Evolutionary conservation across 1,139 yeast genomes (phyloP).

Genomic region (Yamadazyma trypodendri): DNA sequence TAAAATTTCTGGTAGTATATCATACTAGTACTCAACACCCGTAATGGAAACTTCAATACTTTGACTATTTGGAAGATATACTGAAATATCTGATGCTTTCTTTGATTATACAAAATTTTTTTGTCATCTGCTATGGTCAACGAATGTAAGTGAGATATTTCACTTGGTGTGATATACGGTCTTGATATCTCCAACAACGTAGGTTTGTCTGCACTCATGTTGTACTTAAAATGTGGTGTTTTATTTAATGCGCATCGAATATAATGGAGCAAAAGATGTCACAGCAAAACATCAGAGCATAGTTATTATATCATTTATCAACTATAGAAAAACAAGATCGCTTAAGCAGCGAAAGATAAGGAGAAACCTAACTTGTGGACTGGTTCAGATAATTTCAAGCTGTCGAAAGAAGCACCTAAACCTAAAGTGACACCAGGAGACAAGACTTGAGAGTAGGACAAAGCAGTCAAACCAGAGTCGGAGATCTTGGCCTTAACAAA

Average conservation of each 20-base stretch:
- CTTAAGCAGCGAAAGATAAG: constrained; percentile 84
- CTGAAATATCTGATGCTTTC: constrained; percentile 54
- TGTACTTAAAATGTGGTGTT: neutral
- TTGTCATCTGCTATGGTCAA: constrained; percentile 52
- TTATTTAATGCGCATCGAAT: constrained; percentile 4
- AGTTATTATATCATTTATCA: constrained; percentile 1
- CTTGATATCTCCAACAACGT: constrained; percentile 52
- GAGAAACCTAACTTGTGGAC: constrained; percentile 98
- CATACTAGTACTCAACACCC: constrained; percentile 67
- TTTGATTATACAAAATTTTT: constrained; percentile 47
- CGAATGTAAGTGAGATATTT: constrained; percentile 52
- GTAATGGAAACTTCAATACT: constrained; percentile 60
- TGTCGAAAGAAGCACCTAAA: constrained; percentile 96
- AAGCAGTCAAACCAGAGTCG: constrained; percentile 93
- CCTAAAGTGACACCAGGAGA: constrained; percentile 98
- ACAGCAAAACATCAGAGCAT: too few species aligned
- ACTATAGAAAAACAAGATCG: neutral
- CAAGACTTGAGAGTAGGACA: constrained; percentile 91
- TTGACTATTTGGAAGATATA: constrained; percentile 54
- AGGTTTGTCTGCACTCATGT: constrained; percentile 17
- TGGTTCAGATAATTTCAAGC: constrained; percentile 92
- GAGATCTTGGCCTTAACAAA: constrained; percentile 96
- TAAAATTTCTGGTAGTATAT: constrained; percentile 71
- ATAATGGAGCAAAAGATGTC: neutral
- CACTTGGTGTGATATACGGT: constrained; percentile 61